These are phyloP conservation scores for Talaromyces sp. DNA, from an alignment of 2,329 filamentous ascomycete species.

Conservation along the genomic window DNA sequence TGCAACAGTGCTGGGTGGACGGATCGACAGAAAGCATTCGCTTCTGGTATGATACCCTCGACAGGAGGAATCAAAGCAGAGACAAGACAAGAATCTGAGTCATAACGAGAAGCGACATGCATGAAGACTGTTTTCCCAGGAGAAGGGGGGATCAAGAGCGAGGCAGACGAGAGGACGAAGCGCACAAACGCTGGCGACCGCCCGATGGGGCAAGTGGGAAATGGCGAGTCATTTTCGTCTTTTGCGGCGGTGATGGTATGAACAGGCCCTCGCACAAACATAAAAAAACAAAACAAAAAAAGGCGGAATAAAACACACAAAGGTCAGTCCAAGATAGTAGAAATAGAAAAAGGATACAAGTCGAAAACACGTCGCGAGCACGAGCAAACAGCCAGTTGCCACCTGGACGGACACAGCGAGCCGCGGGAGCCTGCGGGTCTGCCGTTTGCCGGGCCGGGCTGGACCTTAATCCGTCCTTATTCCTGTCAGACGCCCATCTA, in stretches of 20 bases:
- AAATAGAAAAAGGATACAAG: not conserved
- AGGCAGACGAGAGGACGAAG: not conserved
- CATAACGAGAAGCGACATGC: not conserved
- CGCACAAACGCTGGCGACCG: not conserved
- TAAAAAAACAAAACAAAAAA: not conserved
- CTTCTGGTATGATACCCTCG: not conserved
- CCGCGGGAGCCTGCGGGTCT: not conserved
- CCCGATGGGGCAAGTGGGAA: not conserved
- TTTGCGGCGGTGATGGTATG: not conserved
- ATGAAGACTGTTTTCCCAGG: not conserved
- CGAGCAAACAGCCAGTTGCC: not conserved
- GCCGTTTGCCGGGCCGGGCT: not conserved
- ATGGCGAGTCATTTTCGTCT: not conserved
- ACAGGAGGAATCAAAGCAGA: not conserved
- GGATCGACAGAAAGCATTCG: not conserved
- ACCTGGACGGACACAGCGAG: not conserved
- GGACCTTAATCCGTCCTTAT: not conserved
- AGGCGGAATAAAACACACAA: not conserved
- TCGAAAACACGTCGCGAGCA: not conserved
- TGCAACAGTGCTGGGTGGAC: not conserved
- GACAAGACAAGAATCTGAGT: not conserved
- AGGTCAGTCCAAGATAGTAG: not conserved
- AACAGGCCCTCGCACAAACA: not conserved
- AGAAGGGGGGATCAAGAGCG: not conserved
- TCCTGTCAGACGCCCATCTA: too few species aligned